These are phyloP conservation scores for Allomyces arbusculus DNA, from an alignment of 192 early-diverging fungal species.

Conservation along the genomic window DNA sequence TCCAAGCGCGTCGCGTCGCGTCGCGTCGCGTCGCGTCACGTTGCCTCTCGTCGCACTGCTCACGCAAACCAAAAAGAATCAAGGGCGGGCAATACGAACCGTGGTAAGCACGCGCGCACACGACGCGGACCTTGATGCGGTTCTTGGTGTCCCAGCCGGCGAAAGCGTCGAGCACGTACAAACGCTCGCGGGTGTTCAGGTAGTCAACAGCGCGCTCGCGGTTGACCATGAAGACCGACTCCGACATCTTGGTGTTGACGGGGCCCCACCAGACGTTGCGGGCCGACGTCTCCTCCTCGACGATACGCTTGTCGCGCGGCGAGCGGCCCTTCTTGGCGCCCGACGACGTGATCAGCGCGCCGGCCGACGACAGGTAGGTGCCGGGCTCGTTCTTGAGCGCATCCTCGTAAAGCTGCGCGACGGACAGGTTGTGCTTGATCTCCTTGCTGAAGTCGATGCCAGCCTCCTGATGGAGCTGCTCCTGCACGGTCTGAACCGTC, in stretches of 20 bases:
- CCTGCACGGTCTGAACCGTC: constrained; percentile 26
- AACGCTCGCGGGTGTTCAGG: constrained; percentile 77
- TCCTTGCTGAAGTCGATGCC: constrained; percentile 63
- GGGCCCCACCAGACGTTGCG: constrained; percentile 95
- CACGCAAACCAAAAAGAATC: neutral
- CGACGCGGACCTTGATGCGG: constrained; percentile 89
- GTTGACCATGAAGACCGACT: constrained; percentile 72
- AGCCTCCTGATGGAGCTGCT: constrained; percentile 43
- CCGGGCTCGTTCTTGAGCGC: constrained; percentile 67
- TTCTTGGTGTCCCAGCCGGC: constrained; percentile 98
- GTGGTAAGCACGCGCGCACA: constrained; percentile 89
- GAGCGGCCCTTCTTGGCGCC: constrained; percentile 85
- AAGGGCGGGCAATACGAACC: constrained; percentile 5
- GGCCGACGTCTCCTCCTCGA: constrained; percentile 65
- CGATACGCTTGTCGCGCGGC: constrained; percentile 93
- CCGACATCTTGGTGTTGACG: constrained; percentile 78
- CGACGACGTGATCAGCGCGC: constrained; percentile 76
- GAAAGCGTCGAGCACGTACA: constrained; percentile 45
- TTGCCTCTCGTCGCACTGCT: neutral
- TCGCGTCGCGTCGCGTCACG: no score
- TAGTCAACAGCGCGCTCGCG: constrained; percentile 89
- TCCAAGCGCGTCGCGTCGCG: no score
- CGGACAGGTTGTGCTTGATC: constrained; percentile 64
- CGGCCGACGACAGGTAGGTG: constrained; percentile 71
- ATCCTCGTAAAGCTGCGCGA: constrained; percentile 82